A percentile compares a stretch with the other conserved stretches of the same genome.
Conservation (phyloP, 495 filamentous ascomycete species). For the Polyplosphaeria fusca region DNA sequence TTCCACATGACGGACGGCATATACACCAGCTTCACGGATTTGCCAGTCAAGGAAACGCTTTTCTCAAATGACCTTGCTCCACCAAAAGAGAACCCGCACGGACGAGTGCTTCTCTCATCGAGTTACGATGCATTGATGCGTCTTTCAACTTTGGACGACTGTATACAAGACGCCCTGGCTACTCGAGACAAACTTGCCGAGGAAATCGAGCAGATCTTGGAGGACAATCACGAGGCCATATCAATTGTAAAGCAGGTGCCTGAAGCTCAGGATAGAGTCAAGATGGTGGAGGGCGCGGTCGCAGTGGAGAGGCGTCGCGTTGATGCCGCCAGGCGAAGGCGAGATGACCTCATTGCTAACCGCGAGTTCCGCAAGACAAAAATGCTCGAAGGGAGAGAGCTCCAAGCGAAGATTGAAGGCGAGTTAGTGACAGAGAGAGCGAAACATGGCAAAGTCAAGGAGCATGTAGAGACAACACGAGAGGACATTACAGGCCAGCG, state of each 20-base stretch:
- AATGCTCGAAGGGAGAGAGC: constrained; percentile 59
- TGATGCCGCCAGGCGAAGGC: constrained; percentile 54
- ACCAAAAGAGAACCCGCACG: constrained; percentile 45
- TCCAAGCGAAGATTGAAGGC: constrained; percentile 55
- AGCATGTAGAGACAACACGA: constrained; percentile 54
- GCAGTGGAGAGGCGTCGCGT: constrained; percentile 61
- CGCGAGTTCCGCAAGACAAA: constrained; percentile 62
- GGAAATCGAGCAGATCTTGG: constrained; percentile 74
- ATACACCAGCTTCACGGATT: constrained; percentile 68
- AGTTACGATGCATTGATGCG: constrained; percentile 91
- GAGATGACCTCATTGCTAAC: constrained; percentile 62
- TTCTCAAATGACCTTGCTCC: constrained; percentile 35
- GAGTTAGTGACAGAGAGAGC: constrained; percentile 50
- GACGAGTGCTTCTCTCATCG: constrained; percentile 56
- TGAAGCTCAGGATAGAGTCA: constrained; percentile 61
- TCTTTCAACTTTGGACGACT: constrained; percentile 83
- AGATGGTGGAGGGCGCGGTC: constrained; percentile 58
- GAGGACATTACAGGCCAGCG: constrained; percentile 73
- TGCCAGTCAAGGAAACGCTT: constrained; percentile 46
- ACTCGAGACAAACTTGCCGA: constrained; percentile 70
- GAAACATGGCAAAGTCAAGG: constrained; percentile 55
- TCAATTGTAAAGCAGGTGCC: constrained; percentile 51
- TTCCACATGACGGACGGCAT: constrained; percentile 88
- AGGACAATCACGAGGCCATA: constrained; percentile 49
- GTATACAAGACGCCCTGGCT: constrained; percentile 82